Conservation (phyloP, 2,329 filamentous ascomycete species). For the Thelonectria olida region DNA sequence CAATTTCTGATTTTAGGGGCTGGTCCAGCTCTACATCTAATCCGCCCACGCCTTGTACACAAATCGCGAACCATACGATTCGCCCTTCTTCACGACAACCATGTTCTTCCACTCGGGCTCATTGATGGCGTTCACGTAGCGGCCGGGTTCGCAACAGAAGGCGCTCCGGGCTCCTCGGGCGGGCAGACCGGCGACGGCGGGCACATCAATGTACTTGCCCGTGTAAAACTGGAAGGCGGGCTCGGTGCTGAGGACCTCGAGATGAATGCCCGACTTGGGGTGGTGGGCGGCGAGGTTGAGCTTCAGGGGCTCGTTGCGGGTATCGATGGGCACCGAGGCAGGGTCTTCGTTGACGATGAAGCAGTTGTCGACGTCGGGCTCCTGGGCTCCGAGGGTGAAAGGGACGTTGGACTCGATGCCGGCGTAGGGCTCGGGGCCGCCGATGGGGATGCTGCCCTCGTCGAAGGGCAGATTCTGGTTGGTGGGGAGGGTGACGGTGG, state of each 20-base stretch:
- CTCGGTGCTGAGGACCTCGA: constrained; percentile 91
- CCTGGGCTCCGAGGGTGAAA: constrained; percentile 76
- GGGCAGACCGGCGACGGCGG: constrained; percentile 68
- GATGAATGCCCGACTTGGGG: constrained; percentile 76
- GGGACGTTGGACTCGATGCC: constrained; percentile 70
- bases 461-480: constrained; percentile 78
- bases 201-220: constrained; percentile 83
- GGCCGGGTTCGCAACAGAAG: constrained; percentile 91
- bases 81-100: constrained; percentile 84
- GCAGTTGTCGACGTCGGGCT: constrained; percentile 88
- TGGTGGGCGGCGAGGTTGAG: constrained; percentile 79
- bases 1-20: neutral
- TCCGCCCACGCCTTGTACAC: constrained; percentile 89
- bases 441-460: constrained; percentile 76
- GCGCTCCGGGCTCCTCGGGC: constrained; percentile 75
- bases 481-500: constrained; percentile 72
- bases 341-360: constrained; percentile 79
- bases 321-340: constrained; percentile 69
- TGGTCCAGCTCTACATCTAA: constrained; percentile 43
- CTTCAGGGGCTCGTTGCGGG: constrained; percentile 68
- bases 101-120: constrained; percentile 81
- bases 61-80: constrained; percentile 82
- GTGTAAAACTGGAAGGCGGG: constrained; percentile 98
- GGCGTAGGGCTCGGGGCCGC: constrained; percentile 70
- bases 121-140: constrained; percentile 90